Evolutionary conservation across 2,329 filamentous ascomycete species (phyloP), one percentile per base, ranked within the genome.

Genomic region (Phaeosphaeria sp.): DNA sequence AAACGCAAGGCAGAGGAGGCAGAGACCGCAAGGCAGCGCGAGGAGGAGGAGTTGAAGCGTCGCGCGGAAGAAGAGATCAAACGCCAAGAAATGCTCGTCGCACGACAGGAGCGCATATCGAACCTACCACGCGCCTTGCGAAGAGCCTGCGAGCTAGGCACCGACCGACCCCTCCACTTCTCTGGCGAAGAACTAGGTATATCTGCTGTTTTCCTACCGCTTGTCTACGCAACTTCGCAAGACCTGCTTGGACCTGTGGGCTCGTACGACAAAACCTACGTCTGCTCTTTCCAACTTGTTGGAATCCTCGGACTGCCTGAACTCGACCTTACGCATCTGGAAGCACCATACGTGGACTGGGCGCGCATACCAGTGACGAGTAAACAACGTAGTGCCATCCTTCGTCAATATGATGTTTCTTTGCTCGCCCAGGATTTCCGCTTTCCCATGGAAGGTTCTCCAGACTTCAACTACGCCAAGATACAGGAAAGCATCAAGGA

Each of bases 271-370:
- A 72, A 73, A 54, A 66, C 67, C 1, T 79, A 77, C 59, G 70
- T 79, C 52, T 71, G 74, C 60, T 76, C 74, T 6, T 79, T 77
- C 58, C 76, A 79, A 57, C 65, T 71, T 7, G 76, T 75, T 1
- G 77, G 77, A 43, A 76, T 79, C 43, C 76, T 79, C 9, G 77
- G 77, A 10, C 68, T 79, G 6, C 69, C 75, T 6, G 76, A 78
- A 51, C 75, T 77, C 9, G 76, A 79, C 51, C 66, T 78, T 11
- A 66, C 71, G 20, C 63, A 64, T 18, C 67, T 76, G n/a, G 60
- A 66, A 10, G 53, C 65, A 13, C 74, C 74, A 0, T 76, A 75
- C 46, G 71, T 58, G 10, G 64, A 74, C n/a, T 79, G 77, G 77
- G 60, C 73, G 13, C 75, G 72, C 42, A 72, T 73, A 36, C 63